Percentiles rank a stretch among this genome's conserved stretches.
Evolutionary conservation across 148 eudicot genomes (phyloP).

Genomic region (Silene uniflora): DNA sequence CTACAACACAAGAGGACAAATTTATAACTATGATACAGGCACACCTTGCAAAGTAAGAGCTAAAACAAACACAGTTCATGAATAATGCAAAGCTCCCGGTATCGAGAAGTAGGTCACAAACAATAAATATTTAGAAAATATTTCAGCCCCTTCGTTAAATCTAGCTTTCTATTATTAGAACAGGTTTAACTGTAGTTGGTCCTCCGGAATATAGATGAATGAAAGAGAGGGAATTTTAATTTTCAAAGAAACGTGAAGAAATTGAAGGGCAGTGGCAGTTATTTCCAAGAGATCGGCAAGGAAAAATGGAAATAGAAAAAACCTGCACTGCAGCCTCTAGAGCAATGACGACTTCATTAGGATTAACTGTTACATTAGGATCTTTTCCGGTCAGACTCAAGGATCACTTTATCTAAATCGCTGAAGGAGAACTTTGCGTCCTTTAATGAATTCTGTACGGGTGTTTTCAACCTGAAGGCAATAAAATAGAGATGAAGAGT

Average conservation of each 20-base stretch:
- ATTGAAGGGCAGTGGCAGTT: background rate
- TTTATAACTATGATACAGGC: background rate
- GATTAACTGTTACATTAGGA: slow-evolving; percentile 91
- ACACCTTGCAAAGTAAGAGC: background rate
- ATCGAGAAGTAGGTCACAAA: background rate
- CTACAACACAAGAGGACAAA: slow-evolving; percentile 23
- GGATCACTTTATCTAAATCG: slow-evolving; percentile 90
- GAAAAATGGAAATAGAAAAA: background rate
- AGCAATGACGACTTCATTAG: slow-evolving; percentile 98
- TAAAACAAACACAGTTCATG: background rate
- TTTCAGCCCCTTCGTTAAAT: background rate
- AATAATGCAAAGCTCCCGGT: background rate
- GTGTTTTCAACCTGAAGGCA: slow-evolving; percentile 60
- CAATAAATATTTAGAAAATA: background rate
- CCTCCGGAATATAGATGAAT: background rate
- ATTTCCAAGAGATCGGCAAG: background rate
- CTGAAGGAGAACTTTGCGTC: slow-evolving; percentile 87
- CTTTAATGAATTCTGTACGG: slow-evolving; percentile 79
- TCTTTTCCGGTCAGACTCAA: slow-evolving; percentile 86
- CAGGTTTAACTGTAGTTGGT: background rate
- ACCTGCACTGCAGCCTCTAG: slow-evolving; percentile 99
- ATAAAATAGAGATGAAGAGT: background rate
- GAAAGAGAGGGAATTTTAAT: background rate
- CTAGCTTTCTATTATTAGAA: background rate
- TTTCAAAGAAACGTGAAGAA: no score